Evolutionary conservation across 2,329 filamentous ascomycete species (phyloP).

Genomic region (Simplicillium sp.): DNA sequence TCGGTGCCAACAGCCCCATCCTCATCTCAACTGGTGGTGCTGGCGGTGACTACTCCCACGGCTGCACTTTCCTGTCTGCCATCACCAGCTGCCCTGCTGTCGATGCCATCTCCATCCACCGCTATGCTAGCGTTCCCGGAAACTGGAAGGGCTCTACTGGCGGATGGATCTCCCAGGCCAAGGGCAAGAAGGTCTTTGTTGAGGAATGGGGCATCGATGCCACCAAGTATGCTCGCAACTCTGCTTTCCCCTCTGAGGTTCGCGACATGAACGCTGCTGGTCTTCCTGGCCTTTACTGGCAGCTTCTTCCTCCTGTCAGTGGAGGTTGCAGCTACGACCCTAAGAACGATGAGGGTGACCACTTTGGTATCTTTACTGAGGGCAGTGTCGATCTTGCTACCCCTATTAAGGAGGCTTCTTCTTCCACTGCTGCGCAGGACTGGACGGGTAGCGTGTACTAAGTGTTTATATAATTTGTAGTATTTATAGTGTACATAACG

Average conservation of each 20-base stretch:
- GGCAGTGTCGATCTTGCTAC: conserved; percentile 4
- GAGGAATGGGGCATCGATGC: conserved; percentile 15
- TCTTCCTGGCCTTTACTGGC: conserved; percentile 20
- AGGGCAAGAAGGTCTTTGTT: conserved; percentile 18
- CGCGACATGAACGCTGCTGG: conserved; percentile 16
- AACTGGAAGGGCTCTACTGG: conserved; percentile 14
- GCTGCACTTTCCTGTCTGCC: conserved; percentile 15
- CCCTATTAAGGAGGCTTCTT: conserved; percentile 3
- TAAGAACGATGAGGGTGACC: neutral
- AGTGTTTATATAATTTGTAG: neutral
- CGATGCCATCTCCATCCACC: conserved; percentile 14
- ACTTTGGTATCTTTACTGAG: conserved; percentile 7
- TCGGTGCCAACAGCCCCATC: conserved; percentile 16
- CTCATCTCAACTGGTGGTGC: conserved; percentile 18
- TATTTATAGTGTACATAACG: too few species aligned
- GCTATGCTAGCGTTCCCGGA: conserved; percentile 13
- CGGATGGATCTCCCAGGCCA: conserved; percentile 12
- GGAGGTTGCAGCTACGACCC: too few species aligned
- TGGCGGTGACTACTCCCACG: conserved; percentile 19
- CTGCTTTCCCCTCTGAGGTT: conserved; percentile 15
- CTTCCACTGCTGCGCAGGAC: conserved; percentile 3
- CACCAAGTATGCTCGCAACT: conserved; percentile 3
- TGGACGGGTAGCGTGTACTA: conserved; percentile 7
- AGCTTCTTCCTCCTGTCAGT: conserved; percentile 13
- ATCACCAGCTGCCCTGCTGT: conserved; percentile 16